Percentiles rank a stretch among this genome's conserved stretches.
Conservation (phyloP, 305 asterid species). For the Fraxinus sp. region DNA sequence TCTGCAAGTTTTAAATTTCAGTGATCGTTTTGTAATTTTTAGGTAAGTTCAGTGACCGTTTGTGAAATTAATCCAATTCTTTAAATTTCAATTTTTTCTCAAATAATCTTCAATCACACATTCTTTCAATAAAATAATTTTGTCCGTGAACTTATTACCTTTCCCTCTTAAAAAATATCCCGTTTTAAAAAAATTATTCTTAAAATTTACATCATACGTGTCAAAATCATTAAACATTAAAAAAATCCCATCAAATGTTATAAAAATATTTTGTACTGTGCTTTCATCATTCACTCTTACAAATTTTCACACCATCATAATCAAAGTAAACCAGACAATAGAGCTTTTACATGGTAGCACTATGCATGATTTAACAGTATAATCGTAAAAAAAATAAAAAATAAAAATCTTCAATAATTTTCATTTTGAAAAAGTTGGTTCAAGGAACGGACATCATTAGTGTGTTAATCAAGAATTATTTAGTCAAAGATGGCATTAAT, state of each 20-base stretch:
- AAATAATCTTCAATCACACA: no score
- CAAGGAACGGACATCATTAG: background rate
- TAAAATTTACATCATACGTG: background rate
- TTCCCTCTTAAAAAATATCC: background rate
- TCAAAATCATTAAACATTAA: background rate
- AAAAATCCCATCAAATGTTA: no score
- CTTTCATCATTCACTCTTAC: background rate
- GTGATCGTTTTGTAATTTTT: no score
- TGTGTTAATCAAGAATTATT: conserved; percentile 12
- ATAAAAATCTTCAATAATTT: background rate
- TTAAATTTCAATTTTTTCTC: no score
- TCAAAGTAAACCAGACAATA: background rate
- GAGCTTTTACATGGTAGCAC: background rate
- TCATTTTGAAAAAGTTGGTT: background rate
- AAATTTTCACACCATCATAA: background rate
- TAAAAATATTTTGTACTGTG: background rate
- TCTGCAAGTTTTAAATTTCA: no score
- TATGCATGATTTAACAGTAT: background rate
- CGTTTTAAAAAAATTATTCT: background rate
- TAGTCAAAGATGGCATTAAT: conserved; percentile 32
- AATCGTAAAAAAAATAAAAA: background rate
- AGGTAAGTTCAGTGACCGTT: no score
- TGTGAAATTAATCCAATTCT: no score
- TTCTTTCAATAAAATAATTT: no score
- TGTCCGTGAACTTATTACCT: no score